Base-by-base conservation (phyloP, 805 yeast genomes). In the Lipomyces starkeyi region DNA sequence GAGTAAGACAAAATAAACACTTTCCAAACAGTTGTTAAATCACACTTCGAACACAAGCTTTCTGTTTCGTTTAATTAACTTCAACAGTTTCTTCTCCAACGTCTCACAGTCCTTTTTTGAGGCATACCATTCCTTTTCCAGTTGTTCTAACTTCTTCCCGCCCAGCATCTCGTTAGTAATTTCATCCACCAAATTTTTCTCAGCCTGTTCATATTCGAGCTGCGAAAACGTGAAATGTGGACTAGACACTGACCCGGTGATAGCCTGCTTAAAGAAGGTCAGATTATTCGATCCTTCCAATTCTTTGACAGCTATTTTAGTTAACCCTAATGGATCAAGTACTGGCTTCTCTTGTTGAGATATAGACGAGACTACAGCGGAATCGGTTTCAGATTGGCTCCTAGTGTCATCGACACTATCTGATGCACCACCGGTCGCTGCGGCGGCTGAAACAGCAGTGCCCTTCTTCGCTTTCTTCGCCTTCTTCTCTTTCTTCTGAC, bases 121-220 rank as follows among this genome's bases (percentile, higher is more conserved):
- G 43, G 61, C 66, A 53, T 62, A 55, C 66, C 68, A 66, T 35
- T 60, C 63, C 49, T 54, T 60, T 56, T 67, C 66, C 59, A 67
- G 59, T 20, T 61, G 61, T 54, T 70, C 73, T 35, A 53, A 34
- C 56, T 57, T 53, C 63, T 29, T 57, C 17, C 63, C 40, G 27
- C 47, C 53, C 17, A 56, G 29, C 7, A 59, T 61, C 17, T 64
- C 67, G n/a, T 25, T 58, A 17, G 32, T 47, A 17, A 47, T 14
- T 8, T 25, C 35, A 9, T 59, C 63, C 1, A 58, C 20, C 14
- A 55, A 27, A 17, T 43, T n/a, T 9, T 53, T 47, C 27, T 59
- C 65, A n/a, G 67, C 67, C 3, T 61, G 58, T 34, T 67, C 68
- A 17, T 64, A 8, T 20, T 64, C 68, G 13, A 11, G 40, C 56